Percentiles rank a stretch among this genome's conserved stretches.
phyloP scores from a whole-genome alignment of 768 basidiomycete species.

The Leccinum imitatum region DNA sequence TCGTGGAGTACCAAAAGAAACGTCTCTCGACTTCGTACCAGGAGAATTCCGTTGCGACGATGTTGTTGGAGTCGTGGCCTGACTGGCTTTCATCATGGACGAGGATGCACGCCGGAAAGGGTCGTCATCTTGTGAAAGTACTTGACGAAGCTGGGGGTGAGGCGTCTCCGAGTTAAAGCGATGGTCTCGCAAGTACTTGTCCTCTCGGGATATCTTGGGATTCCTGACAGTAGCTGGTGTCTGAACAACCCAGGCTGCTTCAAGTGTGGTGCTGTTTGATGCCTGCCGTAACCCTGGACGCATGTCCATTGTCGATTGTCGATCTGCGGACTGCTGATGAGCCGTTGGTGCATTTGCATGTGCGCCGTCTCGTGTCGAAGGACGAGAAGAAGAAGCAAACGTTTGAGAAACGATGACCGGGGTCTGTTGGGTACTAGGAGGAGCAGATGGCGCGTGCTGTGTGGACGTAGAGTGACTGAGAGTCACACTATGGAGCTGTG shows the following conservation, averaged over 20 bases:
- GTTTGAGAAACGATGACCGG: constrained; percentile 23
- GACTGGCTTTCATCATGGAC: constrained; percentile 30
- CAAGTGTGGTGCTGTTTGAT: constrained; percentile 23
- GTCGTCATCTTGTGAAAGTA: constrained; percentile 32
- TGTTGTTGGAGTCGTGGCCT: constrained; percentile 19
- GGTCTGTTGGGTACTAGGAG: constrained; percentile 21
- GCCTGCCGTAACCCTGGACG: constrained; percentile 15
- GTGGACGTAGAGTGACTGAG: constrained; percentile 6
- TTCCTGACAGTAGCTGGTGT: constrained; percentile 25
- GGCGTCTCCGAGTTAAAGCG: constrained; percentile 20
- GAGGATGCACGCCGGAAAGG: constrained; percentile 25
- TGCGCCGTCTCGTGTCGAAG: constrained; percentile 25
- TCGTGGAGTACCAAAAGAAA: constrained; percentile 21
- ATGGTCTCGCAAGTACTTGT: constrained; percentile 29
- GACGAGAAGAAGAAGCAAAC: constrained; percentile 25
- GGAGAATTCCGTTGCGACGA: constrained; percentile 30
- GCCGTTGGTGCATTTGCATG: constrained; percentile 6
- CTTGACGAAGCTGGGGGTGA: constrained; percentile 31
- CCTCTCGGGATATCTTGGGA: constrained; percentile 24
- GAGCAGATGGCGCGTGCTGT: constrained; percentile 22
- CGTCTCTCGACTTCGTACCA: constrained; percentile 16
- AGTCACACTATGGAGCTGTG: constrained; percentile 18
- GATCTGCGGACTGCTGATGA: constrained; percentile 17
- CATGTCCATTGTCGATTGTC: constrained; percentile 7
- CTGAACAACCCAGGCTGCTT: constrained; percentile 35